Evolutionary conservation across 441 rosid species (phyloP).

Genomic region (Rhodomyrtus psidioides): DNA sequence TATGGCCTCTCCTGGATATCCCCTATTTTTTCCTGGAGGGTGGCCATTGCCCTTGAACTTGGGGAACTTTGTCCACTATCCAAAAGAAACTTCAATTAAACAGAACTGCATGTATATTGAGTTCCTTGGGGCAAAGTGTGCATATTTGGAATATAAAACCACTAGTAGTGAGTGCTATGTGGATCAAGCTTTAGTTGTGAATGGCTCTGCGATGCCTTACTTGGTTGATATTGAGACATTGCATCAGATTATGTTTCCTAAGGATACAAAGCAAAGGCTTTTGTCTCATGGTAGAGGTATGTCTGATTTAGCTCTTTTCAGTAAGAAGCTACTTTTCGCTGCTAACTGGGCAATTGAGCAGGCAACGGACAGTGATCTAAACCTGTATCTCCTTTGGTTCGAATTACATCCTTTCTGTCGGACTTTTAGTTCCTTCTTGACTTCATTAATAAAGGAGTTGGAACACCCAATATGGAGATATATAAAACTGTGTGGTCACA

Average conservation of each 20-base stretch:
- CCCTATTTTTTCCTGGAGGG: constrained; percentile 71
- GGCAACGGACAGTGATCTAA: constrained; percentile 64
- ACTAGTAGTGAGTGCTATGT: constrained; percentile 9
- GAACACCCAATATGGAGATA: constrained; percentile 75
- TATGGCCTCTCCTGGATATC: constrained; percentile 21
- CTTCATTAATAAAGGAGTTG: constrained; percentile 41
- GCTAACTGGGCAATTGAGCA: constrained; percentile 85
- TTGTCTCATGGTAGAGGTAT: constrained; percentile 9
- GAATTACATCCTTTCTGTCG: constrained; percentile 32
- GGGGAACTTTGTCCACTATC: constrained; percentile 53
- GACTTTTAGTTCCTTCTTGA: constrained; percentile 34
- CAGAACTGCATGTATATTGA: constrained; percentile 87
- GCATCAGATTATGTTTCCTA: constrained; percentile 33
- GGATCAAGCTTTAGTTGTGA: constrained; percentile 18
- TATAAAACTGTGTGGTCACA: constrained; percentile 32
- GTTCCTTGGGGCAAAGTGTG: constrained; percentile 60
- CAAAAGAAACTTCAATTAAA: constrained; percentile 60
- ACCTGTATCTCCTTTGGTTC: constrained; percentile 61
- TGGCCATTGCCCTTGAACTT: constrained; percentile 76
- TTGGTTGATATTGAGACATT: constrained; percentile 29
- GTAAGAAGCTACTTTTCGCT: constrained; percentile 55
- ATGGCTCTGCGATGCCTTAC: constrained; percentile 15
- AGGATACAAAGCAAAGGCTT: constrained; percentile 22
- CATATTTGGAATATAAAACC: constrained; percentile 27
- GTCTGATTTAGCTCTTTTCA: constrained; percentile 23